Percentiles rank a stretch among this genome's conserved stretches.
phyloP scores from a whole-genome alignment of 2,329 filamentous ascomycete species.

The Ophiostoma sp. region DNA sequence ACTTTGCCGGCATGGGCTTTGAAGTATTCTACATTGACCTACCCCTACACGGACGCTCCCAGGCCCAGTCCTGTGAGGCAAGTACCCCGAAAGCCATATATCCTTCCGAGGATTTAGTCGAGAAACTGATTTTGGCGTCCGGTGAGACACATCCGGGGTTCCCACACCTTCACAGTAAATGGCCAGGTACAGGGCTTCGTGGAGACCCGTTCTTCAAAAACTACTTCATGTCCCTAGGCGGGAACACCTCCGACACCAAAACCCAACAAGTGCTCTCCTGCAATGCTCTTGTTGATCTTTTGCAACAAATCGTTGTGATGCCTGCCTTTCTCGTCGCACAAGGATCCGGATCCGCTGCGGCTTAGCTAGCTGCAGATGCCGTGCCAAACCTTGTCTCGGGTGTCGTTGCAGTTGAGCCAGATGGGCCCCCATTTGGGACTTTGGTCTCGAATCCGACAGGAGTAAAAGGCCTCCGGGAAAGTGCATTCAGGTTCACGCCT shows the following conservation, averaged over 20 bases:
- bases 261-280: constrained; percentile 26
- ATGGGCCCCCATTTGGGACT: constrained; percentile 44
- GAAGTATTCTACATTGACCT: constrained; percentile 42
- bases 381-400: constrained; percentile 43
- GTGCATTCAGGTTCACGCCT: background rate
- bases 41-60: constrained; percentile 36
- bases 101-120: background rate
- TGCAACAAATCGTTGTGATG: constrained; percentile 19
- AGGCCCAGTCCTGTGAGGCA: constrained; percentile 24
- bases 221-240: constrained; percentile 42
- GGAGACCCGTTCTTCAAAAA: constrained; percentile 46
- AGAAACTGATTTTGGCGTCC: background rate
- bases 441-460: background rate
- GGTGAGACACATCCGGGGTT: constrained; percentile 20
- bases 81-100: constrained; percentile 27
- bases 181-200: constrained; percentile 38
- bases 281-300: constrained; percentile 17
- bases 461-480: background rate
- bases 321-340: constrained; percentile 44
- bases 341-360: constrained; percentile 43
- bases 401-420: constrained; percentile 49
- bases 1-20: constrained; percentile 40
- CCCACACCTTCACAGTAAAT: constrained; percentile 34
- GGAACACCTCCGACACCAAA: constrained; percentile 30
- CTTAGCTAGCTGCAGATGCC: constrained; percentile 45